Base-by-base conservation (phyloP, 2,329 filamentous ascomycete genomes). In the Xylaria sp. region DNA sequence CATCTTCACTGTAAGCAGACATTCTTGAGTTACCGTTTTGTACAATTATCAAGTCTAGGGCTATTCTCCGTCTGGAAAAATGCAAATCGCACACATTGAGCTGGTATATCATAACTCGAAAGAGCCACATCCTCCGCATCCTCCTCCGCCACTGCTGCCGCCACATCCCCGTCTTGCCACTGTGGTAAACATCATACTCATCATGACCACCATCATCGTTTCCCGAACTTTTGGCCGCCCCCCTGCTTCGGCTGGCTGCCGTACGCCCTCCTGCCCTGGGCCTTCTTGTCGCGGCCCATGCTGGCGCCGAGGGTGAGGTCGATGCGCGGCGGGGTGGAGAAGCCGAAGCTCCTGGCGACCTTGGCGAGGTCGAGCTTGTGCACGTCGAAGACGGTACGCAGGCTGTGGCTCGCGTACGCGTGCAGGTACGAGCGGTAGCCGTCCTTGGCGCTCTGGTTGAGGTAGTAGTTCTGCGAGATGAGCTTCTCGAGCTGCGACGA, bases 391-490 rank as follows among this genome's bases (percentile, higher is more conserved):
- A 95, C 87, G n/a, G 86, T 88, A 22, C 91, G 84, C 54, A 94
- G 78, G 63, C 84, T 88, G 74, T 93, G 94, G 54, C 88, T 92
- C 19, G 93, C 92, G 70, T 99, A 99, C 0, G 94, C 93, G 72
- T 97, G 92, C 20, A 99, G 82, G 72, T 99, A 99, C 18, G 90
- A 91, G 56, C 90, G 84, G 77, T 94, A 96, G 3, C 90, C 85
- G 58, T 88, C 85, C 75, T 88, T 88, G 57, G 86, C 86, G 64
- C 79, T 84, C 83, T 96, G 94, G 78, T 97, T 94, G 54, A 99
- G 82, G 73, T 97, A 97, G 78, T 97, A 97, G 75, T 99, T 97
- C 72, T 94, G 90, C 24, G 85, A 85, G 66, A 99, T 95, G 62
- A 97, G 83, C 76, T 93, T 94, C 80, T 97, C 93, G 8, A 97